Base-by-base conservation (phyloP, 23 red algal species). In the Gracilaria gracilis region DNA sequence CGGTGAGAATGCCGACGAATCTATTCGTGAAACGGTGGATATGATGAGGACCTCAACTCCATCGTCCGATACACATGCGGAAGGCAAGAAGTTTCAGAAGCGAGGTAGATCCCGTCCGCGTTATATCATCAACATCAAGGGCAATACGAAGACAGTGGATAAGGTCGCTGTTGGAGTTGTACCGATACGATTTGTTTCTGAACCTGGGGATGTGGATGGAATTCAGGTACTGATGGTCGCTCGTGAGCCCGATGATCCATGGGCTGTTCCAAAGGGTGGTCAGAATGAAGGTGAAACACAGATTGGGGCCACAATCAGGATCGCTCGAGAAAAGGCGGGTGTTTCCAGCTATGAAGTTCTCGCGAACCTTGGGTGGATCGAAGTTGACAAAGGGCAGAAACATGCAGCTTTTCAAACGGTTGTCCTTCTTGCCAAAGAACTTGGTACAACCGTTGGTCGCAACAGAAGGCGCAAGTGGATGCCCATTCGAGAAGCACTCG, bases 161-260 rank as follows among this genome's bases (percentile, higher is more conserved):
- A 90, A 90, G 86, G 32, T 90, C 28, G 86, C 86, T 20, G 86
- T 81, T 14, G 86, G 86, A 65, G 86, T 75, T 32, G 86, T 90
- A 9, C 86, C 86, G 1, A 81, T 90, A 24, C 86, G 86, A 53
- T 80, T 81, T 71, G 61, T 50, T 28, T 72, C 54, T n/a, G 74
- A n/a, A 7, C 35, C 44, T 8, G 73, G 58, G 48, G 74, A 80
- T 49, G 24, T 78, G 32, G 61, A 67, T 28, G 27, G 28, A 29
- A 57, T 90, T 37, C 69, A 90, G 36, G 86, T 90, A n/a, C 46
- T 90, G 75, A 81, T 81, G 74, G 86, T 90, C 14, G 74, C 73
- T 25, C 86, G 86, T 12, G 73, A 72, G 13, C 55, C 55, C 35
- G 73, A 90, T 47, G 86, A 90, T 59, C 86, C 86, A 15, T 90